Percentiles rank a stretch among this genome's conserved stretches.
These are phyloP conservation scores for Phaeosphaeriaceae sp. DNA, from an alignment of 2,329 filamentous ascomycete genomes.

Conservation along the genomic window DNA sequence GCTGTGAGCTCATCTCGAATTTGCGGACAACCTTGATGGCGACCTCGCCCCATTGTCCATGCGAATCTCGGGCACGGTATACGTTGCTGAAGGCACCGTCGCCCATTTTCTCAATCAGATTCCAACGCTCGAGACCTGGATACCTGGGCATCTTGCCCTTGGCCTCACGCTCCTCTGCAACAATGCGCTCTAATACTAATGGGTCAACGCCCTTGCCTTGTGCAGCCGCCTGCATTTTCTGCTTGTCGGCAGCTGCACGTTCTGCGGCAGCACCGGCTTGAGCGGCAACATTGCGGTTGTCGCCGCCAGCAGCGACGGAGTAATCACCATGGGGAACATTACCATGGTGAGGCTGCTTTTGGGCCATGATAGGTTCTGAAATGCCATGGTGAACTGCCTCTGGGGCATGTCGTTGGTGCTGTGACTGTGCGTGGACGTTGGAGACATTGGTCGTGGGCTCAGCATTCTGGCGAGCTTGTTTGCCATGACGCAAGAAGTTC, in stretches of 20 bases:
- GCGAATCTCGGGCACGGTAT: conserved; percentile 81
- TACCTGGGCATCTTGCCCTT: conserved; percentile 86
- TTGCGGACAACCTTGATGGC: conserved; percentile 99
- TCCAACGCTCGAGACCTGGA: conserved; percentile 84
- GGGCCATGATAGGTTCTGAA: conserved; percentile 64
- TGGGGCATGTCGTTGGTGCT: conserved; percentile 61
- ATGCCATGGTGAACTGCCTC: conserved; percentile 62
- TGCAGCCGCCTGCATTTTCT: conserved; percentile 60
- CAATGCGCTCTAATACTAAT: conserved; percentile 79
- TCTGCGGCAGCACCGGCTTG: conserved; percentile 71
- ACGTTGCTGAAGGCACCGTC: conserved; percentile 99
- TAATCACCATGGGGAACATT: conserved; percentile 61
- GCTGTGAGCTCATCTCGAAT: conserved; percentile 97
- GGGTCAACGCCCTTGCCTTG: conserved; percentile 59
- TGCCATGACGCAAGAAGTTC: conserved; percentile 97
- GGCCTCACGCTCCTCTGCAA: conserved; percentile 89
- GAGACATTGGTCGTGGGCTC: conserved; percentile 69
- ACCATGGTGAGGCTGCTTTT: conserved; percentile 60
- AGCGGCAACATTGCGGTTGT: conserved; percentile 69
- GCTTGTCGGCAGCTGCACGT: conserved; percentile 66
- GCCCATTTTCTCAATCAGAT: conserved; percentile 94
- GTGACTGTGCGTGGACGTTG: conserved; percentile 64
- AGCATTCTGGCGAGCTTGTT: conserved; percentile 79
- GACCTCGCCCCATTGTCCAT: conserved; percentile 76
- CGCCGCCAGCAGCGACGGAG: conserved; percentile 67